Base-by-base conservation (phyloP, 176 grass and related monocot species). In the Carex pumila region DNA sequence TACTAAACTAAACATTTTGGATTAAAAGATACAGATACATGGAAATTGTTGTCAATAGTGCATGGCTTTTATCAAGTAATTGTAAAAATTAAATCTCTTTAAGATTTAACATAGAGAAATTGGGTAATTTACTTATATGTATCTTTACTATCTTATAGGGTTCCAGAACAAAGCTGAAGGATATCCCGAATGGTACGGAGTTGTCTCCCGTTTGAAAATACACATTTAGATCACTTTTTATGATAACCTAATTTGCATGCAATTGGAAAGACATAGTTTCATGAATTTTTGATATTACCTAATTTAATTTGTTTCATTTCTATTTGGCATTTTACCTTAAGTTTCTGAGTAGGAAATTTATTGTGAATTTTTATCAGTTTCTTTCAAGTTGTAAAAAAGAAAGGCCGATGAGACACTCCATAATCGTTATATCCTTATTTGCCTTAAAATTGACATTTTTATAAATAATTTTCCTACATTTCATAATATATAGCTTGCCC, bases 361-460 rank as follows among this genome's bases (percentile, higher is more conserved):
- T 65, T 85, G 22, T 55, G 30, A 74, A 22, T 81, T 79, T 41
- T 7, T 85, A 73, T 74, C 56, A 99, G 97, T 99, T 89, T 85
- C 78, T 57, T 99, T 99, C 85, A 99, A 96, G 89, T 70, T 99
- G 55, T 88, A 90, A 39, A 99, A 92, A 83, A 93, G 97, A 89
- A 99, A 92, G 88, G 71, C 3, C 2, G 97, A 96, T 45, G 97
- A 99, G 65, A 96, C 80, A 84, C 91, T 99, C 19, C 88, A 93
- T 68, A 25, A 25, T 25, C 25, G 25, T 25, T 25, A 25, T 25
- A n/a, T 25, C 25, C 25, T 25, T 25, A 25, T 25, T 25, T 25
- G 25, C 25, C 25, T 25, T 25, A 25, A 25, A 25, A 25, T 25
- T 25, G 25, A 25, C 25, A 25, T 25, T 25, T 25, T 25, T 25